Conservation (phyloP, 106 monocot species). For the Phalaenopsis aphrodite region DNA sequence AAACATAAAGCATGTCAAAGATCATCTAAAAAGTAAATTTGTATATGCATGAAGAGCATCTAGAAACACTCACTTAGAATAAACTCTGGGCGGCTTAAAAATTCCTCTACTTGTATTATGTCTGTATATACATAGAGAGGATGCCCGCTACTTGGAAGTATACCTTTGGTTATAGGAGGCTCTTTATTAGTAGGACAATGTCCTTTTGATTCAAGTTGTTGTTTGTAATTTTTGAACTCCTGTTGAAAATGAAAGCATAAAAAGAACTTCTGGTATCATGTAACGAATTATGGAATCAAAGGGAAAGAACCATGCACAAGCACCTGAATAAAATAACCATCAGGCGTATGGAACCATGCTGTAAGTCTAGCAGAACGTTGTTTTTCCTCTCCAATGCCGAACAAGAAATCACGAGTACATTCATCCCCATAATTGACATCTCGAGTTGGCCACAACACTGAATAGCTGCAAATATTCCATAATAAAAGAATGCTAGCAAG, state of each 20-base stretch:
- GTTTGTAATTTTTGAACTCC: conserved; percentile 58
- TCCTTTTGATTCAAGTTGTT: conserved; percentile 33
- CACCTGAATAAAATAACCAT: conserved; percentile 92
- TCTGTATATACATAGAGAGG: conserved; percentile 73
- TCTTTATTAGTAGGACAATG: conserved; percentile 7
- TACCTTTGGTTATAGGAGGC: conserved; percentile 26
- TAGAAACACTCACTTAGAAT: conserved; percentile 53
- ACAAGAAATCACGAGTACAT: conserved; percentile 91
- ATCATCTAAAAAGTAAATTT: not conserved
- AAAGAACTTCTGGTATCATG: not conserved
- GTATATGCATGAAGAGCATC: not conserved
- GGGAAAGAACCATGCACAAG: not conserved
- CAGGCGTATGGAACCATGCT: conserved; percentile 96
- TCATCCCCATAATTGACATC: conserved; percentile 67
- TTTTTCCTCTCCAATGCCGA: conserved; percentile 86
- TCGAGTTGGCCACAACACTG: conserved; percentile 78
- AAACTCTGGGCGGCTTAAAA: conserved; percentile 73
- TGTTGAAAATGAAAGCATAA: conserved; percentile 14
- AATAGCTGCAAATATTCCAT: conserved; percentile 60
- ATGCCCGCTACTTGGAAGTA: conserved; percentile 44
- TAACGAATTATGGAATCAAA: not conserved
- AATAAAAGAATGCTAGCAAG: not conserved
- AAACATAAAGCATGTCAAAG: not conserved
- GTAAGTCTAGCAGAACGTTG: conserved; percentile 95
- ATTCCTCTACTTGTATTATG: conserved; percentile 83